Evolutionary conservation across 192 early-diverging fungal species (phyloP), one percentile per base, ranked within the genome.

Genomic region (Backusella circina): DNA sequence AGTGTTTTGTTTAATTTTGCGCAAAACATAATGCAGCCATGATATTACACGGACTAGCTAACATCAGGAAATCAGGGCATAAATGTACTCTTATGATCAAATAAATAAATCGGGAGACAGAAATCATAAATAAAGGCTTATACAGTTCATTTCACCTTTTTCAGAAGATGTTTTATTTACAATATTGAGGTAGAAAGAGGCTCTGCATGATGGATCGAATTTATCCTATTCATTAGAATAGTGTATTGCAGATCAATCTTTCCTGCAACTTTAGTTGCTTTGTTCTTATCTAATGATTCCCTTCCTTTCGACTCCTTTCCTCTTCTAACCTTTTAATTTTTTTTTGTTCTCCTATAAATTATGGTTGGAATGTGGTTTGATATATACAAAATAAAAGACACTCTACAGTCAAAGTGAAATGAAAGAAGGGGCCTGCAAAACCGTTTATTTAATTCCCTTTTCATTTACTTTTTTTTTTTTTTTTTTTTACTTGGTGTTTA

Each of bases 281-380:
- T 32, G 23, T 84, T 47, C 44, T 82, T 83, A 71, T 91, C 91
- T 47, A 83, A 57, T 0, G 18, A 41, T 73, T 95, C 93, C 3
- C 93, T 91, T 51, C 87, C 83, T 85, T 26, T 87, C 87, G 2
- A 1, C 90, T 91, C n/a, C 90, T 74, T 23, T 90, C 83, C 38
- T 90, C 87, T 54, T 95, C 95, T 57, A 99, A 79, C 4, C 96
- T 96, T 66, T 96, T 87, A 33, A 87, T 88, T 75, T 90, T 85
- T 64, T 97, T 76, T 73, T 87, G 91, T 75, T 92, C 92, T 21
- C 85, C 87, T 78, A 36, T 37, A 69, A 44, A 37, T 68, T 37
- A 68, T 68, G 16, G 39, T 47, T 47, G 67, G 67, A 68, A 68
- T 68, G 44, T 31, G 33, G 31, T 67, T 67, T 18, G 23, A 70